These are phyloP conservation scores for Podospora pseudoanserina DNA, from an alignment of 495 filamentous ascomycete species.

Conservation along the genomic window DNA sequence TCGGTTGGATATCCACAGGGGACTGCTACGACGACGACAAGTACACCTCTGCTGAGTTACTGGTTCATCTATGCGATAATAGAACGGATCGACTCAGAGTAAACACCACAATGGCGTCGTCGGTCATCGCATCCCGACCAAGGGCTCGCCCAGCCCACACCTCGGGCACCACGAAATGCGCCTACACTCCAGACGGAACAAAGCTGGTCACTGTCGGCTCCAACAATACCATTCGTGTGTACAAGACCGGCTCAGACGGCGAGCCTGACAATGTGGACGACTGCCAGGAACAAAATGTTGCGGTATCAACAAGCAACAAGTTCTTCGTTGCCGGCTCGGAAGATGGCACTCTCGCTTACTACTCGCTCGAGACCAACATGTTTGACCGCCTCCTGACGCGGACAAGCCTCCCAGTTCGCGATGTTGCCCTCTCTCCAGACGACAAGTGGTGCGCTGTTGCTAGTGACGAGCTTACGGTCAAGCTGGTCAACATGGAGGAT, in stretches of 20 bases:
- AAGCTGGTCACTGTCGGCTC: conserved; percentile 77
- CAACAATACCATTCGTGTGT: conserved; percentile 86
- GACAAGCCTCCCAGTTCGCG: conserved; percentile 76
- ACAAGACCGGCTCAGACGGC: conserved; percentile 82
- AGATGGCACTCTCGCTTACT: conserved; percentile 88
- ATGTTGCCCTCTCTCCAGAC: conserved; percentile 80
- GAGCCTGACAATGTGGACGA: conserved; percentile 90
- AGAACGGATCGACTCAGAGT: conserved; percentile 13
- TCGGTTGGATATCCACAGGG: background rate
- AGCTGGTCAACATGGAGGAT: conserved; percentile 77
- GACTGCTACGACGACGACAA: background rate
- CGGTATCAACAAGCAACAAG: conserved; percentile 72
- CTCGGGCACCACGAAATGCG: conserved; percentile 49
- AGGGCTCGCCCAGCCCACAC: conserved; percentile 53
- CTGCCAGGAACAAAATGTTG: conserved; percentile 73
- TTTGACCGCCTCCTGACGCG: conserved; percentile 79
- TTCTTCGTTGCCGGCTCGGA: conserved; percentile 86
- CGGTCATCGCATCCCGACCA: conserved; percentile 44
- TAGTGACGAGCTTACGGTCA: conserved; percentile 90
- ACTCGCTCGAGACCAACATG: conserved; percentile 68
- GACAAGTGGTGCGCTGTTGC: conserved; percentile 89
- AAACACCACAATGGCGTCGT: conserved; percentile 42
- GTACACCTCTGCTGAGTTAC: background rate
- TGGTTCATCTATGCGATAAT: background rate
- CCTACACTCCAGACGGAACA: conserved; percentile 56